These are phyloP conservation scores for Alternaria triticimaculans DNA, from an alignment of 2,329 filamentous ascomycete genomes.

Conservation along the genomic window DNA sequence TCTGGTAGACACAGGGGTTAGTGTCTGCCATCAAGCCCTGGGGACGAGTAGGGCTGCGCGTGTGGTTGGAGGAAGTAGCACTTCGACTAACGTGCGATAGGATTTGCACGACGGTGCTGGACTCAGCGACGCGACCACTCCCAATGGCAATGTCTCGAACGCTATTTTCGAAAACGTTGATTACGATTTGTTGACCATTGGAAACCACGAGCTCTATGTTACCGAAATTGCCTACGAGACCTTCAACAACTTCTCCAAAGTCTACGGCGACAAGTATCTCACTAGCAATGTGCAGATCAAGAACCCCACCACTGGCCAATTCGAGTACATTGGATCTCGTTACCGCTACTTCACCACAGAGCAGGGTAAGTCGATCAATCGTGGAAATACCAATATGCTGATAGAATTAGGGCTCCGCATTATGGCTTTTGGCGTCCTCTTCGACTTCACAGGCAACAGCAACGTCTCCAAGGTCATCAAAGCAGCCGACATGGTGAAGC, in stretches of 20 bases:
- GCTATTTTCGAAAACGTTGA: constrained; percentile 60
- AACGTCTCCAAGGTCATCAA: constrained; percentile 67
- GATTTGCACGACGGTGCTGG: constrained; percentile 72
- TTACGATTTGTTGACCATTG: constrained; percentile 62
- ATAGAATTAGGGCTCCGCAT: constrained; percentile 51
- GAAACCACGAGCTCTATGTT: constrained; percentile 72
- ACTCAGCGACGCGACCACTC: constrained; percentile 65
- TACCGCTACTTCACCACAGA: constrained; percentile 60
- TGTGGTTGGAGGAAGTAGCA: neutral
- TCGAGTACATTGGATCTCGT: constrained; percentile 55
- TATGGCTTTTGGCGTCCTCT: constrained; percentile 61
- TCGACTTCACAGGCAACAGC: constrained; percentile 62
- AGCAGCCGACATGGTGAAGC: constrained; percentile 58
- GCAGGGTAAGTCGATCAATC: constrained; percentile 39
- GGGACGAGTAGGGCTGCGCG: constrained; percentile 3
- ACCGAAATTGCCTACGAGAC: constrained; percentile 68
- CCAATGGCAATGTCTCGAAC: constrained; percentile 63
- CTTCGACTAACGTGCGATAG: constrained; percentile 29
- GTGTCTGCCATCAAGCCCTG: constrained; percentile 10
- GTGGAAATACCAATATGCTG: neutral
- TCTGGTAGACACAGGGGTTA: constrained; percentile 64
- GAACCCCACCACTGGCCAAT: constrained; percentile 52
- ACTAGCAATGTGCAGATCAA: constrained; percentile 61
- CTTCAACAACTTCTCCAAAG: constrained; percentile 64
- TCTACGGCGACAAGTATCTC: constrained; percentile 62